Percentiles rank a stretch among this genome's conserved stretches.
These are phyloP conservation scores for Metarhizium robertsii DNA, from an alignment of 2,329 filamentous ascomycete species.

Conservation along the genomic window DNA sequence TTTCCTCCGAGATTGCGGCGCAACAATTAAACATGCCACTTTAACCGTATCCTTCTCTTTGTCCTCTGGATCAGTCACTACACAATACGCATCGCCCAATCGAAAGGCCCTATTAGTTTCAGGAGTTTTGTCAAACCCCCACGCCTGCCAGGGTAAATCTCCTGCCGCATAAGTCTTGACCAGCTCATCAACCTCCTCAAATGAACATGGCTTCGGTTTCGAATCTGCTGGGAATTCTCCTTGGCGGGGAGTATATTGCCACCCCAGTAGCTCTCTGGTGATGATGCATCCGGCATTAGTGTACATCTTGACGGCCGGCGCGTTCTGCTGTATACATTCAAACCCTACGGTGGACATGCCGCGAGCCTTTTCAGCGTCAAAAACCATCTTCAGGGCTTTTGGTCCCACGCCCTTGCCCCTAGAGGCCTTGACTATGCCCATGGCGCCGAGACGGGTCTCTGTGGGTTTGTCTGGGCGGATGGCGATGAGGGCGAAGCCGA, in stretches of 20 bases:
- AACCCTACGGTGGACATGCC: slow-evolving; percentile 10
- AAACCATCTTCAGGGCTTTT: slow-evolving; percentile 4
- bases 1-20: slow-evolving; percentile 9
- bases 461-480: slow-evolving; percentile 10
- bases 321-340: slow-evolving; percentile 13
- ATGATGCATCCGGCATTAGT: slow-evolving; percentile 8
- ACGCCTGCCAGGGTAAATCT: slow-evolving; percentile 12
- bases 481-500: slow-evolving; percentile 13
- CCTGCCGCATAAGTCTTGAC: slow-evolving; percentile 5
- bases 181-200: slow-evolving; percentile 9
- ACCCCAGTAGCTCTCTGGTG: slow-evolving; percentile 9
- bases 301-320: slow-evolving; percentile 11
- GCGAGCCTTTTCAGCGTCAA: slow-evolving; percentile 7
- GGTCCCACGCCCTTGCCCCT: slow-evolving; percentile 10
- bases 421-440: slow-evolving; percentile 11
- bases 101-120: slow-evolving; percentile 7
- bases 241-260: slow-evolving; percentile 3
- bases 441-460: slow-evolving; percentile 9
- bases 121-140: not conserved
- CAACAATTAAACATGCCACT: slow-evolving; percentile 10
- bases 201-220: slow-evolving; percentile 4
- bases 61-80: slow-evolving; percentile 10
- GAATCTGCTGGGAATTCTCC: not conserved
- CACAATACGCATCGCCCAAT: slow-evolving; percentile 12
- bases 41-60: slow-evolving; percentile 6